A percentile compares a stretch with the other conserved stretches of the same genome.
phyloP scores from a whole-genome alignment of 495 filamentous ascomycete species.

The Xylaria cubensis region DNA sequence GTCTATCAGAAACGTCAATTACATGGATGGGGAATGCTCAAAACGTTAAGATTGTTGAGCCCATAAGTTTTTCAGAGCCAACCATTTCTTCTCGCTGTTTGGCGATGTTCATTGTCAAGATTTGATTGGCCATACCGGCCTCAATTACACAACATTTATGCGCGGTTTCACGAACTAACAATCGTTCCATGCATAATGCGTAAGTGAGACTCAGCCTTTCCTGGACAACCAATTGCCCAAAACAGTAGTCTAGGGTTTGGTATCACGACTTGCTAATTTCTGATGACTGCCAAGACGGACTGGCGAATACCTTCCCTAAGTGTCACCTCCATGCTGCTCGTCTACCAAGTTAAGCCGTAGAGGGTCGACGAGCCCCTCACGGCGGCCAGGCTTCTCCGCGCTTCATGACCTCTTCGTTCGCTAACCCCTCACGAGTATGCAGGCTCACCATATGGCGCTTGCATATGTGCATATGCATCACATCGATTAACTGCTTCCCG shows the following conservation, averaged over 20 bases:
- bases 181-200: slow-evolving; percentile 1
- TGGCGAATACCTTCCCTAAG: slow-evolving; percentile 12
- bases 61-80: background rate
- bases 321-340: slow-evolving; percentile 14
- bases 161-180: background rate
- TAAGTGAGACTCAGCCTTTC: slow-evolving; percentile 11
- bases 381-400: slow-evolving; percentile 27
- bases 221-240: background rate
- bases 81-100: background rate
- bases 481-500: slow-evolving; percentile 25
- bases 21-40: background rate
- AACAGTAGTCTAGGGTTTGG: slow-evolving; percentile 14
- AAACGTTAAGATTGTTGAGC: background rate
- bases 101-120: background rate
- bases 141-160: background rate
- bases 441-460: slow-evolving; percentile 29
- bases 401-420: slow-evolving; percentile 13
- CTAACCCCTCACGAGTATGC: slow-evolving; percentile 26
- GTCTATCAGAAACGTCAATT: background rate
- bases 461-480: slow-evolving; percentile 23
- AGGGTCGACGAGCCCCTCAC: slow-evolving; percentile 24
- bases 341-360: slow-evolving; percentile 6
- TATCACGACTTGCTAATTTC: slow-evolving; percentile 18
- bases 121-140: background rate
- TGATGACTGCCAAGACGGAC: slow-evolving; percentile 26